These are phyloP conservation scores for Crithidia acanthocephali DNA, from an alignment of 208 protist species.

Conservation along the genomic window DNA sequence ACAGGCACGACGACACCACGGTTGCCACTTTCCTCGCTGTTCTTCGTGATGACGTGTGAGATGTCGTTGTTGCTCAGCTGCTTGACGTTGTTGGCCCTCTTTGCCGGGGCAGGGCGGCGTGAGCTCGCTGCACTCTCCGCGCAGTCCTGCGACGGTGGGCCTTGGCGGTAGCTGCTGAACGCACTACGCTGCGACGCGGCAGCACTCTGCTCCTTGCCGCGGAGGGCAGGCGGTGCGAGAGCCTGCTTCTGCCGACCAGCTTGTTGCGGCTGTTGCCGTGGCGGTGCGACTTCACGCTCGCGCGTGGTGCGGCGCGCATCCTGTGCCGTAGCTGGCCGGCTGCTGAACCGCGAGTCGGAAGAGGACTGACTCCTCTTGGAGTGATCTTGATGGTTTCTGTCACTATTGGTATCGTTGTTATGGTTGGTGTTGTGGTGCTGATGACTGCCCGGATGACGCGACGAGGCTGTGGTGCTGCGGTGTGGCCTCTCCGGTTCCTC, in stretches of 20 bases:
- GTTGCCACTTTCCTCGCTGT: background rate
- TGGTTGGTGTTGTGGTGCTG: no score
- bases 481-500: background rate
- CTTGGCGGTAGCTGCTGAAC: background rate
- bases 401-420: no score
- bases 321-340: background rate
- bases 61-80: background rate
- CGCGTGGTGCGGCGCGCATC: background rate
- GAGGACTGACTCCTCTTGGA: background rate
- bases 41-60: no score
- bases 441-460: background rate
- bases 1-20: background rate
- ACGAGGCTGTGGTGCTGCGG: background rate
- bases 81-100: background rate
- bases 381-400: background rate
- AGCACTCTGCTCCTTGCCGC: background rate
- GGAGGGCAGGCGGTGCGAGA: background rate
- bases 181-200: background rate
- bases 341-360: constrained; percentile 1
- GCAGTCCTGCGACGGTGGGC: background rate
- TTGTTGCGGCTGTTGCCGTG: constrained; percentile 13
- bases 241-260: background rate
- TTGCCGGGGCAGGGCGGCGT: background rate
- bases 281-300: background rate
- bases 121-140: constrained; percentile 8